phyloP scores from a whole-genome alignment of 2,329 filamentous ascomycete species.

The Nothopassalora personata region DNA sequence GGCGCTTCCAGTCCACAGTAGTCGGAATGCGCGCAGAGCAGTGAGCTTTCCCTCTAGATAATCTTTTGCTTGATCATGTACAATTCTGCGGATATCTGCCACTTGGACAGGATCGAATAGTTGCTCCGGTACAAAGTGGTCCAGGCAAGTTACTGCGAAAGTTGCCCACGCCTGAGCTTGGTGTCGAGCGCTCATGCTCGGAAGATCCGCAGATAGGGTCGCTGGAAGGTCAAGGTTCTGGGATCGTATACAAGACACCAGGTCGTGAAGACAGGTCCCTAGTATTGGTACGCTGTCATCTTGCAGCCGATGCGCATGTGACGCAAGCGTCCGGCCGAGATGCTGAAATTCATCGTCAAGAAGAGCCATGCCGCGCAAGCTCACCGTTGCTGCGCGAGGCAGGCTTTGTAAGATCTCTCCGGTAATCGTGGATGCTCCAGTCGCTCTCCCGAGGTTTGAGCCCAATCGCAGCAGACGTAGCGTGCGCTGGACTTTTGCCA shows the following conservation, averaged over 20 bases:
- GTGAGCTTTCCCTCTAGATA: conserved; percentile 54
- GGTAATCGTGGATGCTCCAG: neutral
- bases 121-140: conserved; percentile 78
- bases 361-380: conserved; percentile 37
- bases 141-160: conserved; percentile 67
- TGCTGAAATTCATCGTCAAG: conserved; percentile 38
- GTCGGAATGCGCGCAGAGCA: conserved; percentile 61
- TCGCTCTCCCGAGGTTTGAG: neutral
- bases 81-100: conserved; percentile 57
- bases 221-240: neutral
- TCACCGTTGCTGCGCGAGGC: conserved; percentile 27
- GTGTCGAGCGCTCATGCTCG: neutral
- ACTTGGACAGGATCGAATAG: conserved; percentile 72
- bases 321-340: conserved; percentile 34
- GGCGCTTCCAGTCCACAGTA: conserved; percentile 60
- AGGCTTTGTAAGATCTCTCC: conserved; percentile 4
- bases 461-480: neutral
- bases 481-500: neutral
- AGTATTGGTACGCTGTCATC: conserved; percentile 29
- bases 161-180: conserved; percentile 62
- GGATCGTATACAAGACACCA: conserved; percentile 1
- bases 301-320: conserved; percentile 33
- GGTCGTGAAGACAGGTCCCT: conserved; percentile 24
- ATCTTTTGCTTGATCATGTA: conserved; percentile 52
- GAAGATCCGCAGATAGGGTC: neutral